A percentile compares a stretch with the other conserved stretches of the same genome.
These are phyloP conservation scores for Anastatica hierochuntica DNA, from an alignment of 345 rosid genomes.

Conservation along the genomic window DNA sequence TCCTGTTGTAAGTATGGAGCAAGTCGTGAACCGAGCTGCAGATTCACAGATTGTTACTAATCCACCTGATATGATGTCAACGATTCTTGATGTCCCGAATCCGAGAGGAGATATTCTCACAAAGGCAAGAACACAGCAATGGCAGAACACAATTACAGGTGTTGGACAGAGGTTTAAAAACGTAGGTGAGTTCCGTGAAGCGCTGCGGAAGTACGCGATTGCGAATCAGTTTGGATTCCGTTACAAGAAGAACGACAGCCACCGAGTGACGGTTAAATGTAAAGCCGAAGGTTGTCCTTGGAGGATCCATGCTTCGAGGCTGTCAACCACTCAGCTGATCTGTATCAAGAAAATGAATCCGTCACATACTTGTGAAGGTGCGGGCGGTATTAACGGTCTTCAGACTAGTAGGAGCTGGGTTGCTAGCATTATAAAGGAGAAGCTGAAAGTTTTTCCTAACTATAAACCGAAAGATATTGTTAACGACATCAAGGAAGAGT, in stretches of 20 bases:
- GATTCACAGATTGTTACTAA: conserved; percentile 32
- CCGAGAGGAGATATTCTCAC: conserved; percentile 43
- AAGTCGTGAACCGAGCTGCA: conserved; percentile 30
- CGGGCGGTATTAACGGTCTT: conserved; percentile 52
- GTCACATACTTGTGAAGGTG: conserved; percentile 81
- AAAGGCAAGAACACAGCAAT: conserved; percentile 66
- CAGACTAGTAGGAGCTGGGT: conserved; percentile 95
- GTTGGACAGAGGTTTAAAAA: conserved; percentile 83
- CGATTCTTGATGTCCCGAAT: conserved; percentile 32
- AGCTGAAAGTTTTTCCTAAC: conserved; percentile 63
- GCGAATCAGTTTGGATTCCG: conserved; percentile 89
- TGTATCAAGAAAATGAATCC: conserved; percentile 90
- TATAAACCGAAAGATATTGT: conserved; percentile 95
- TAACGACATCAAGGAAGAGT: conserved; percentile 72
- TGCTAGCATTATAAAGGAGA: conserved; percentile 88
- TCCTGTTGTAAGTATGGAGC: conserved; percentile 38
- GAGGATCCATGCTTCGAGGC: conserved; percentile 92
- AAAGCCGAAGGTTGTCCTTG: conserved; percentile 95
- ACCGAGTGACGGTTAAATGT: conserved; percentile 91
- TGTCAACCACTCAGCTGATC: conserved; percentile 79
- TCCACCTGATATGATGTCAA: conserved; percentile 42
- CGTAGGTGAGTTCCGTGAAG: conserved; percentile 80
- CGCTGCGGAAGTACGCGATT: conserved; percentile 75
- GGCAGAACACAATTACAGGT: conserved; percentile 90
- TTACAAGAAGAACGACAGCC: conserved; percentile 91